Conservation (phyloP, 352 stramenopile species). For the Phytopythium aichiense region DNA sequence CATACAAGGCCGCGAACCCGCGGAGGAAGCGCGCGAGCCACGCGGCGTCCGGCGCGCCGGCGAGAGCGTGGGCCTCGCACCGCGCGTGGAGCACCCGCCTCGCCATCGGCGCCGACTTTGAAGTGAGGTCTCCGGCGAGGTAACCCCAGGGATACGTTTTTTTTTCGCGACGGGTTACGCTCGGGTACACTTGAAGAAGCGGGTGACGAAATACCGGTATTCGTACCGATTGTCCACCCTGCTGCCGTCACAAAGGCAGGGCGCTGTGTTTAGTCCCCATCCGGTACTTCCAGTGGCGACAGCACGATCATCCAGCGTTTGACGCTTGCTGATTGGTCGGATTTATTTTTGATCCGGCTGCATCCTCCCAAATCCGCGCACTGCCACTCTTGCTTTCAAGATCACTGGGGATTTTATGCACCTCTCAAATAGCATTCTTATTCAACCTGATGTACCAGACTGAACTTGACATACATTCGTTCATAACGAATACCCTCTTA, state of each 20-base stretch:
- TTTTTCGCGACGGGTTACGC: neutral
- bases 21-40: constrained; percentile 36
- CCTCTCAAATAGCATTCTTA: no score
- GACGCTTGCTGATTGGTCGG: neutral
- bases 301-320: constrained; percentile 2
- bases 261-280: constrained; percentile 1
- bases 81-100: constrained; percentile 13
- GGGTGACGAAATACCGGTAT: neutral
- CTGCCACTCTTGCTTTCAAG: no score
- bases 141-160: neutral
- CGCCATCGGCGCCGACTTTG: neutral
- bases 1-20: constrained; percentile 53
- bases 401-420: no score
- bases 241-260: neutral
- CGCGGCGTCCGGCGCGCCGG: constrained; percentile 13
- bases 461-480: no score
- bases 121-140: neutral
- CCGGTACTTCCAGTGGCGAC: neutral
- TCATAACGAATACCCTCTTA: no score
- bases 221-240: neutral
- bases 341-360: neutral
- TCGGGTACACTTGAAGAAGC: neutral
- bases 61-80: constrained; percentile 31
- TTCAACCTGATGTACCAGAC: no score
- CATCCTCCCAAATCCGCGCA: neutral